These are phyloP conservation scores for Marsdenia floribunda DNA, from an alignment of 257 asterid genomes.

Conservation along the genomic window DNA sequence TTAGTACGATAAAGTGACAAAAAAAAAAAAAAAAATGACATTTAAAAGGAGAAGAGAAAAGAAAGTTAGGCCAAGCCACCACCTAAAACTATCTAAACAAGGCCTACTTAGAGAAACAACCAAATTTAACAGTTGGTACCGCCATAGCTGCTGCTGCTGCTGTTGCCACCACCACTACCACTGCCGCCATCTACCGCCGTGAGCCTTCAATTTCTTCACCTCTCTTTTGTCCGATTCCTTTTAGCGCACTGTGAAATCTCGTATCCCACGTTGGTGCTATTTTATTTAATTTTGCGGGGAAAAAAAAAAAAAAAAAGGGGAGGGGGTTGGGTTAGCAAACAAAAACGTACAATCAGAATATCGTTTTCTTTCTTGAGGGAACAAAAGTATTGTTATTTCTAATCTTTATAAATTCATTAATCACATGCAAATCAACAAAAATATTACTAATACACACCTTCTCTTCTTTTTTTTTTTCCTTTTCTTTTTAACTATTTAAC, in stretches of 20 bases:
- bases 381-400: neutral
- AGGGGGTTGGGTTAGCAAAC: neutral
- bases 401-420: neutral
- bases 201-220: neutral
- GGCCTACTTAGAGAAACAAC: neutral
- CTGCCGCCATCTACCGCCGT: conserved; percentile 7
- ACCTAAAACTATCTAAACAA: conserved; percentile 6
- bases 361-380: neutral
- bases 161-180: neutral
- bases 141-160: neutral
- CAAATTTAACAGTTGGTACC: conserved; percentile 5
- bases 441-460: too few relatives aligned
- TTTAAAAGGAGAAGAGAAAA: conserved; percentile 14
- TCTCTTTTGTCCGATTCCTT: neutral
- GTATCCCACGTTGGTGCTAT: neutral
- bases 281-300: neutral
- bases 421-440: neutral
- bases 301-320: too few relatives aligned
- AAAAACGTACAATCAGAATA: neutral
- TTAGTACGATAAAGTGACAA: neutral
- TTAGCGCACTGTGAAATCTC: neutral
- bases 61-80: conserved; percentile 22
- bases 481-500: too few relatives aligned
- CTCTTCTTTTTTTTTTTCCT: too few relatives aligned
- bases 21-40: neutral